phyloP scores from a whole-genome alignment of 257 asterid genomes.

The Mentha longifolia region DNA sequence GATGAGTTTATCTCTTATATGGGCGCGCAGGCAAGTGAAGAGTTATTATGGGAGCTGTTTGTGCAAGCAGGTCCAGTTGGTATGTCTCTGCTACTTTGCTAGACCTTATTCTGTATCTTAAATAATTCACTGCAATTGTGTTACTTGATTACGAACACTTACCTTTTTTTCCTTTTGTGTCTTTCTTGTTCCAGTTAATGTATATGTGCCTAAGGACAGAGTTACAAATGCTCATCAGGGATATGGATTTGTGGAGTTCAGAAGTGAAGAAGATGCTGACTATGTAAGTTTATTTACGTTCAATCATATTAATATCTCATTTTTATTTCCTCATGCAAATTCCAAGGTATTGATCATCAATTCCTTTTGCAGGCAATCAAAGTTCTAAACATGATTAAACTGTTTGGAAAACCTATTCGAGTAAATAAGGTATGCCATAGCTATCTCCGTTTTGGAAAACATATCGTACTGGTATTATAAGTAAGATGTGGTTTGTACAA shows the following conservation, averaged over 20 bases:
- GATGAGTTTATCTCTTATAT: slow-evolving; percentile 19
- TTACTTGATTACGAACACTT: not conserved
- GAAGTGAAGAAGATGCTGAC: slow-evolving; percentile 98
- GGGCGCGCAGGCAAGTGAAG: slow-evolving; percentile 74
- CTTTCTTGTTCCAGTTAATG: slow-evolving; percentile 63
- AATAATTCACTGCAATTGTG: not conserved
- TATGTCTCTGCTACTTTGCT: slow-evolving; percentile 36
- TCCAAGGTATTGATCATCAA: slow-evolving; percentile 24
- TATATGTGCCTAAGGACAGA: slow-evolving; percentile 96
- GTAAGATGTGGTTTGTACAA: not conserved
- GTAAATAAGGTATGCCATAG: slow-evolving; percentile 82
- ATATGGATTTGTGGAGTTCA: slow-evolving; percentile 92
- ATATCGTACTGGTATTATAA: slow-evolving; percentile 6
- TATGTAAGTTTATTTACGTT: slow-evolving; percentile 56
- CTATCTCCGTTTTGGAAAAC: slow-evolving; percentile 5
- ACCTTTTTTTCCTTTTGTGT: slow-evolving; percentile 2
- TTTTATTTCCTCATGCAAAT: slow-evolving; percentile 8
- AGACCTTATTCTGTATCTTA: not conserved
- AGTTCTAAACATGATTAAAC: slow-evolving; percentile 89
- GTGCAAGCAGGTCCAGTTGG: slow-evolving; percentile 99
- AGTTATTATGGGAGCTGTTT: slow-evolving; percentile 87
- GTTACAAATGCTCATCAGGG: slow-evolving; percentile 96
- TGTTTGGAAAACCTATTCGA: slow-evolving; percentile 86
- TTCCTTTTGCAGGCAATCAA: slow-evolving; percentile 76
- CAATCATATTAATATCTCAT: not conserved